Percentiles rank a stretch among this genome's conserved stretches.
phyloP scores from a whole-genome alignment of 169 alveolate species.

The Eimeria sp. region DNA sequence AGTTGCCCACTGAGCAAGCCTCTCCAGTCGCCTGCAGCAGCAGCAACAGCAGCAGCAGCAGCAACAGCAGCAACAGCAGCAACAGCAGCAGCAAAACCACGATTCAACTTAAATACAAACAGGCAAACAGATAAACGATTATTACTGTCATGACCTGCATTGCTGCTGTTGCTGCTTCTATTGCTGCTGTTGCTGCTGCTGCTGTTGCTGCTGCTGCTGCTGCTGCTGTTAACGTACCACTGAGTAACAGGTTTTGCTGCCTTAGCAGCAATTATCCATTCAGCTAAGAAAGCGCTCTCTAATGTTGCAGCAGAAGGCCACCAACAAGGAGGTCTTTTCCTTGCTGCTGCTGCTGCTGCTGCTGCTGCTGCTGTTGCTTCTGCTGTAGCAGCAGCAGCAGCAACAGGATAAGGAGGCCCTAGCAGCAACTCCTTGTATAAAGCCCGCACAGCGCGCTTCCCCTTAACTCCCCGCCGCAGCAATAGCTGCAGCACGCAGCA shows the following conservation, averaged over 20 bases:
- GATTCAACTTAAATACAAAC: neutral
- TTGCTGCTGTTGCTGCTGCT: neutral
- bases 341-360: conserved; percentile 24
- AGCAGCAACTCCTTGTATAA: conserved; percentile 54
- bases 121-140: neutral
- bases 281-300: conserved; percentile 46
- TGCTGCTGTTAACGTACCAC: conserved; percentile 24
- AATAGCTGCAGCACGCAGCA: conserved; percentile 46
- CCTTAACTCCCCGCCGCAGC: neutral
- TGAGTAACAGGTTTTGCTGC: neutral
- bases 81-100: neutral
- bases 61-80: neutral
- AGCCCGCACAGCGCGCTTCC: neutral
- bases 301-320: conserved; percentile 61
- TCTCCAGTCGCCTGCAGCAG: conserved; percentile 45
- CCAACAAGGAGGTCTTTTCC: neutral
- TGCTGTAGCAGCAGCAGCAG: conserved; percentile 9
- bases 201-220: neutral
- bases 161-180: neutral
- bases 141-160: neutral
- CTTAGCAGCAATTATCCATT: neutral
- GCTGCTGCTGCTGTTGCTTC: conserved; percentile 21
- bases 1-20: conserved; percentile 22
- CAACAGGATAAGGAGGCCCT: neutral
- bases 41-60: conserved; percentile 11